Evolutionary conservation across 1,284 basidiomycete genomes (phyloP).

Genomic region (Chondrostereum purpureum): DNA sequence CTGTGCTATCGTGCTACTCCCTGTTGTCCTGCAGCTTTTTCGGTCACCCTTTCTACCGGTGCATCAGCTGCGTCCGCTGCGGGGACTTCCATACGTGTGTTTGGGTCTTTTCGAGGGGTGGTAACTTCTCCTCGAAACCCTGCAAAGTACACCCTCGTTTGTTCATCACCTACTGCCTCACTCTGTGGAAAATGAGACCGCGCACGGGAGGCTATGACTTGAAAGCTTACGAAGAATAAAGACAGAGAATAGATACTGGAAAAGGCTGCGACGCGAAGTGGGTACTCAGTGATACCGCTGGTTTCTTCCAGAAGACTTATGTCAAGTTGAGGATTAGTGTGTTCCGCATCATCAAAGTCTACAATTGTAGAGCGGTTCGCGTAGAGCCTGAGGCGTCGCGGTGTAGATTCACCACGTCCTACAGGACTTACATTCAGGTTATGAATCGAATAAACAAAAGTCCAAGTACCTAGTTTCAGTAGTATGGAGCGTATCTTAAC

Average conservation of each 20-base stretch:
- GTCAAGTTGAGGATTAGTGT: constrained; percentile 60
- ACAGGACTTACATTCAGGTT: constrained; percentile 5
- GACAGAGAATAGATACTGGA: constrained; percentile 67
- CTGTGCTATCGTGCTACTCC: constrained; percentile 48
- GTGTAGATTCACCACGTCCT: constrained; percentile 69
- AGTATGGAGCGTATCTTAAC: constrained; percentile 68
- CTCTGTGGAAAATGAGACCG: constrained; percentile 33
- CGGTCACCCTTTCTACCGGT: constrained; percentile 49
- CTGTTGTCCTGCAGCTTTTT: constrained; percentile 49
- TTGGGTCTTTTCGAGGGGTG: constrained; percentile 49
- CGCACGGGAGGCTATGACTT: background rate
- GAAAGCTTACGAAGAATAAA: constrained; percentile 65
- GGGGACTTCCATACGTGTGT: constrained; percentile 59
- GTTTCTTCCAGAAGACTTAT: constrained; percentile 67
- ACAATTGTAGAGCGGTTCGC: constrained; percentile 67
- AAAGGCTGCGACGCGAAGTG: constrained; percentile 67
- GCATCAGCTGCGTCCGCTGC: constrained; percentile 68
- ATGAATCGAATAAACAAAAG: constrained; percentile 11
- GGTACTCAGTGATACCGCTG: constrained; percentile 65
- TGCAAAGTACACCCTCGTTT: constrained; percentile 64
- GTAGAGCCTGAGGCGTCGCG: constrained; percentile 61
- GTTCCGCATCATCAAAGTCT: constrained; percentile 69
- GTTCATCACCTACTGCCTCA: constrained; percentile 57
- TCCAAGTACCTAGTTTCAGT: constrained; percentile 59
- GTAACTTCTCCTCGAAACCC: constrained; percentile 75